A percentile compares a stretch with the other conserved stretches of the same genome.
Conservation (phyloP, 148 eudicot species). For the Pharnaceum exiguum region DNA sequence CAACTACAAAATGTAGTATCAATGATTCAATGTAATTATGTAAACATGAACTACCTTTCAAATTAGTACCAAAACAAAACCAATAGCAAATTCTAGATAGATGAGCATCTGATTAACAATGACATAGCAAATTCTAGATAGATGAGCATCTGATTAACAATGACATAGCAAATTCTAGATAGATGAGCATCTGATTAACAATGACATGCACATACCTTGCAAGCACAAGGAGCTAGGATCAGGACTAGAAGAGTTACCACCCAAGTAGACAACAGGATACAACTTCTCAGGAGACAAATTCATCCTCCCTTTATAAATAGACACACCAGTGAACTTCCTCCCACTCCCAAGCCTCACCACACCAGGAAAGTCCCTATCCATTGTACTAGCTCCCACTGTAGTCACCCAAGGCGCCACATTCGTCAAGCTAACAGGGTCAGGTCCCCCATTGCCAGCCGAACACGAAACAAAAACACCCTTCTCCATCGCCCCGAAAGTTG, state of each 20-base stretch:
- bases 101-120: too few relatives aligned
- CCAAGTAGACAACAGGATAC: constrained; percentile 65
- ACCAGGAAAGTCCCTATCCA: constrained; percentile 87
- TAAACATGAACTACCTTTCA: too few relatives aligned
- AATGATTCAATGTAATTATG: too few relatives aligned
- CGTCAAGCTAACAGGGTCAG: constrained; percentile 70
- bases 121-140: too few relatives aligned
- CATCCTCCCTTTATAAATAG: constrained; percentile 61
- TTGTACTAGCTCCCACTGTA: constrained; percentile 88
- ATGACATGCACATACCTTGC: constrained; percentile 56
- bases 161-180: too few relatives aligned
- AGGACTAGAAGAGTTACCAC: constrained; percentile 46
- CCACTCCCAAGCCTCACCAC: constrained; percentile 61
- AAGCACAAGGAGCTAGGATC: constrained; percentile 76
- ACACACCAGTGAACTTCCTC: constrained; percentile 40
- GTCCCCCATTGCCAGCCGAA: constrained; percentile 92
- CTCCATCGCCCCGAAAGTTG: constrained; percentile 88
- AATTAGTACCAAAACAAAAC: too few relatives aligned
- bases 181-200: too few relatives aligned
- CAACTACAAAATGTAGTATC: too few relatives aligned
- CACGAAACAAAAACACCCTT: constrained; percentile 78
- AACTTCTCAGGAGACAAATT: constrained; percentile 27
- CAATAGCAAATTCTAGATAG: too few relatives aligned
- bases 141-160: too few relatives aligned
- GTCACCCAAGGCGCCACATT: constrained; percentile 95